Percentiles rank a stretch among this genome's conserved stretches.
phyloP scores from a whole-genome alignment of 139 green algal genomes.

The Mychonastes homosphaera region DNA sequence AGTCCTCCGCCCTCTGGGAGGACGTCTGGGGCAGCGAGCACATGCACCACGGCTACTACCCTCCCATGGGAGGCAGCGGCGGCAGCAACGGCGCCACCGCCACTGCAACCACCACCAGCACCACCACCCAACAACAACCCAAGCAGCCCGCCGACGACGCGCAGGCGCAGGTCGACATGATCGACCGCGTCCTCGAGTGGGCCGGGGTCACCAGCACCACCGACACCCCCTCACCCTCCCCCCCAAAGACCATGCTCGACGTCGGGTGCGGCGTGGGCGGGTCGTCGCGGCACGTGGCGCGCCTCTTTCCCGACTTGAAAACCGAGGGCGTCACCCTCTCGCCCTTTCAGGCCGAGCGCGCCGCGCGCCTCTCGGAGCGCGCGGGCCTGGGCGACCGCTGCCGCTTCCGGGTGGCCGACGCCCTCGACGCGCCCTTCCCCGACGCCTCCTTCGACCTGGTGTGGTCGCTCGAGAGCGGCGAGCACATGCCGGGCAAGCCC shows the following conservation, averaged over 20 bases:
- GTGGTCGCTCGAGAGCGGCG: slow-evolving; percentile 76
- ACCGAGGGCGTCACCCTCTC: slow-evolving; percentile 81
- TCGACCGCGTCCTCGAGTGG: slow-evolving; percentile 76
- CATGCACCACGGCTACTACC: slow-evolving; percentile 78
- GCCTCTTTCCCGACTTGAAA: slow-evolving; percentile 50
- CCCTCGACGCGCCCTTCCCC: slow-evolving; percentile 71
- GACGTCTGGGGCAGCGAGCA: slow-evolving; percentile 83
- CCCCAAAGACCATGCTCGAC: slow-evolving; percentile 62
- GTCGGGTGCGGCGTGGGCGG: slow-evolving; percentile 95
- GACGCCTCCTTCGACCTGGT: slow-evolving; percentile 76
- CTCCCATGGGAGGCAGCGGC: not conserved
- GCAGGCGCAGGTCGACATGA: slow-evolving; percentile 91
- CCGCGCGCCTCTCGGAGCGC: slow-evolving; percentile 53
- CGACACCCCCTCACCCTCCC: not conserved
- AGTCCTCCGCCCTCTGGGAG: slow-evolving; percentile 84
- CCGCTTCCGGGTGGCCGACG: slow-evolving; percentile 58
- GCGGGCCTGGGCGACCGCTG: slow-evolving; percentile 47
- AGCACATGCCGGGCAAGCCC: slow-evolving; percentile 85
- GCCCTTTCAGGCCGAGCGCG: slow-evolving; percentile 65
- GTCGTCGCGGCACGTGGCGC: slow-evolving; percentile 70
- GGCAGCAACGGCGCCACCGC: not conserved
- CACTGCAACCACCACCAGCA: not conserved
- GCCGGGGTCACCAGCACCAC: slow-evolving; percentile 44
- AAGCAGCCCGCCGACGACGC: slow-evolving; percentile 29
- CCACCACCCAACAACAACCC: not conserved